phyloP scores from a whole-genome alignment of 805 yeast species.

The Lipomyces yamanashiensis region DNA sequence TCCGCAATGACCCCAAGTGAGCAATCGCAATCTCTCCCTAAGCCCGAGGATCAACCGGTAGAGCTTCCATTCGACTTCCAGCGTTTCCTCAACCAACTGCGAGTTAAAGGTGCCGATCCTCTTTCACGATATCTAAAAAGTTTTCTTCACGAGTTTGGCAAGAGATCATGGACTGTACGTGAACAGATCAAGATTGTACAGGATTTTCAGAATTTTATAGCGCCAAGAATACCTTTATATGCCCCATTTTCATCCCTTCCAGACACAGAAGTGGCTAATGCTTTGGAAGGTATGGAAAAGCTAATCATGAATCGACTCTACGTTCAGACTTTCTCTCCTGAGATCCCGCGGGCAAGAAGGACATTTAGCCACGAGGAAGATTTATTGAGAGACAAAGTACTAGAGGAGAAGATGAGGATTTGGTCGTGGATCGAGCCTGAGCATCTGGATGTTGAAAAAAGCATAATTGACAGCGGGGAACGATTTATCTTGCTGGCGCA shows the following conservation, averaged over 20 bases:
- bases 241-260: slow-evolving; percentile 78
- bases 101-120: slow-evolving; percentile 81
- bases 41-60: slow-evolving; percentile 42
- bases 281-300: slow-evolving; percentile 91
- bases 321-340: slow-evolving; percentile 78
- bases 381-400: slow-evolving; percentile 59
- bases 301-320: slow-evolving; percentile 87
- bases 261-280: slow-evolving; percentile 64
- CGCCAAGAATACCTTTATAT: slow-evolving; percentile 59
- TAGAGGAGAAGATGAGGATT: slow-evolving; percentile 59
- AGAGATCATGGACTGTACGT: slow-evolving; percentile 67
- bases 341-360: slow-evolving; percentile 52
- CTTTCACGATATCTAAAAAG: slow-evolving; percentile 75
- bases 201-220: slow-evolving; percentile 65
- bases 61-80: slow-evolving; percentile 76
- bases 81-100: slow-evolving; percentile 70
- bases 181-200: slow-evolving; percentile 78
- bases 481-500: slow-evolving; percentile 70
- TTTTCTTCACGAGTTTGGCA: slow-evolving; percentile 75
- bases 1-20: neutral
- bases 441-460: slow-evolving; percentile 75
- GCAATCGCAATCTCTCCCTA: slow-evolving; percentile 21
- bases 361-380: slow-evolving; percentile 67
- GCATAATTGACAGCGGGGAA: slow-evolving; percentile 54
- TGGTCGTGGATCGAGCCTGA: slow-evolving; percentile 73